These are phyloP conservation scores for Cymbopogon citratus DNA, from an alignment of 176 grass and related monocot species.

Conservation along the genomic window DNA sequence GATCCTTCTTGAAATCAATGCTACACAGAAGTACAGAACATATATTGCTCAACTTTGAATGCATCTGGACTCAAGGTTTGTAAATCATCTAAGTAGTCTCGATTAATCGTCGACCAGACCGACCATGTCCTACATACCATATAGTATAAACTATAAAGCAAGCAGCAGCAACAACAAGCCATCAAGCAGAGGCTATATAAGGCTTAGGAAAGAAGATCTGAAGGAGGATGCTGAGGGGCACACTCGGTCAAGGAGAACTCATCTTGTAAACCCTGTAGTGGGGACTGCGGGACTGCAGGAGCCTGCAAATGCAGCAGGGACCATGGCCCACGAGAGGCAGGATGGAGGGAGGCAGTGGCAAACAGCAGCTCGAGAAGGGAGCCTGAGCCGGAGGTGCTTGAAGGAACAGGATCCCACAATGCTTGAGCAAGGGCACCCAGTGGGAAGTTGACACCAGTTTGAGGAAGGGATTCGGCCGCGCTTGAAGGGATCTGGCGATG, in stretches of 20 bases:
- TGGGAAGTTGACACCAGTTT: neutral
- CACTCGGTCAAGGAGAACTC: neutral
- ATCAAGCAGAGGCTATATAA: neutral
- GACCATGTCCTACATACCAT: neutral
- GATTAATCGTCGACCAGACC: neutral
- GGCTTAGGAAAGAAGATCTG: neutral
- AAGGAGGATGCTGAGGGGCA: neutral
- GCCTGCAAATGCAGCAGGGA: neutral
- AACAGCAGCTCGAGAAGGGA: neutral
- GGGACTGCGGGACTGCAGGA: neutral
- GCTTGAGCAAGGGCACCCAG: neutral
- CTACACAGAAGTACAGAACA: neutral
- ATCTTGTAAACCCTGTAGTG: neutral
- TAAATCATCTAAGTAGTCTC: neutral
- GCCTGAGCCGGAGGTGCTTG: neutral
- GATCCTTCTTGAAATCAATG: constrained; percentile 1
- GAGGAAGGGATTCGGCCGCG: neutral
- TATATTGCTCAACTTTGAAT: neutral
- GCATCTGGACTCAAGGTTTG: neutral
- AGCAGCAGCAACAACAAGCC: neutral
- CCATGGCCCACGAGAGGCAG: neutral
- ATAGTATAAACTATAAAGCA: neutral
- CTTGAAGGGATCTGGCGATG: neutral
- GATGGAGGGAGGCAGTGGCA: neutral
- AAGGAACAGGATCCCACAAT: neutral